A percentile compares a stretch with the other conserved stretches of the same genome.
phyloP scores from a whole-genome alignment of 495 filamentous ascomycete genomes.

The Penicillium lividum region DNA sequence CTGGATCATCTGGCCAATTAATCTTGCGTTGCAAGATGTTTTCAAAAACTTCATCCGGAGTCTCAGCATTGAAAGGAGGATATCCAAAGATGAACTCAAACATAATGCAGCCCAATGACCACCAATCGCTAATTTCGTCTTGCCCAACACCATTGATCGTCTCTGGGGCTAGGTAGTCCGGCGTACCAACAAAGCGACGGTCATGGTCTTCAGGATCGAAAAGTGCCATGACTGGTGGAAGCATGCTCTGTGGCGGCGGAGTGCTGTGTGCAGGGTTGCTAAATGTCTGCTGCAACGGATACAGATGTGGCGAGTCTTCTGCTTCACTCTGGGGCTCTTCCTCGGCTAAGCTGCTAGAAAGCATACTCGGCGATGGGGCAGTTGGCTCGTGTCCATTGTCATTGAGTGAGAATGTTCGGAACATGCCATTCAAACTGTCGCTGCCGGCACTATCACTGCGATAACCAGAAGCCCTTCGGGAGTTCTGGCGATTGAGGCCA shows the following conservation, averaged over 20 bases:
- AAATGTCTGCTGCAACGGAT: constrained; percentile 60
- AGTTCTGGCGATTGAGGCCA: constrained; percentile 66
- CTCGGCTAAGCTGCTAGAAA: constrained; percentile 57
- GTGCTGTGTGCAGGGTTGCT: constrained; percentile 56
- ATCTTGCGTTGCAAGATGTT: constrained; percentile 90
- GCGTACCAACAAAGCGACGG: constrained; percentile 92
- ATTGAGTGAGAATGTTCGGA: constrained; percentile 78
- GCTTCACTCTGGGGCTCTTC: constrained; percentile 70
- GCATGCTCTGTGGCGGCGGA: constrained; percentile 77
- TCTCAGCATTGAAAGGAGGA: constrained; percentile 89
- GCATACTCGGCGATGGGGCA: constrained; percentile 34
- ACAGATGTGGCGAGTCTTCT: constrained; percentile 69
- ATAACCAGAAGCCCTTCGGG: constrained; percentile 78
- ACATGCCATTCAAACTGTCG: constrained; percentile 81
- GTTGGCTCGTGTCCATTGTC: constrained; percentile 49
- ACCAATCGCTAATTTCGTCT: constrained; percentile 99
- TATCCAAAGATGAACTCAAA: constrained; percentile 94
- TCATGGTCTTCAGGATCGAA: constrained; percentile 95
- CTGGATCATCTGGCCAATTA: constrained; percentile 76
- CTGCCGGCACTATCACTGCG: constrained; percentile 91
- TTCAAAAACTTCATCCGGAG: constrained; percentile 93
- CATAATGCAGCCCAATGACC: constrained; percentile 95
- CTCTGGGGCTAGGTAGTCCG: constrained; percentile 95
- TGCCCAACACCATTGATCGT: constrained; percentile 94
- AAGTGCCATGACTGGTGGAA: constrained; percentile 91